Base-by-base conservation (phyloP, 2,329 filamentous ascomycete genomes). In the Mycosphaerella sp. region DNA sequence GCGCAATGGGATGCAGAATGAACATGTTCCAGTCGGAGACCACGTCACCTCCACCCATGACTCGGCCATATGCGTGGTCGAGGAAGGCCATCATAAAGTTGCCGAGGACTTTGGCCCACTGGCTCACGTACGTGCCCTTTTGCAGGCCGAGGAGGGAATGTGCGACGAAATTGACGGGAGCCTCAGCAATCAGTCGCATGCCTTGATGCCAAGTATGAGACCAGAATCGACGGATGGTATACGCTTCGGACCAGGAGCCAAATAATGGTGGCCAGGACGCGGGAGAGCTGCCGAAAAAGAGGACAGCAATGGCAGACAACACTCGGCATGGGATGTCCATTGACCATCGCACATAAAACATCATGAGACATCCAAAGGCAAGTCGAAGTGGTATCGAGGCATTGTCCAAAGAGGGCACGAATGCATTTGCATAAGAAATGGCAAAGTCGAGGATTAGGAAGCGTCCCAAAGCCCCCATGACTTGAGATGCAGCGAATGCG, bases 121-220 rank as follows among this genome's bases (percentile, higher is more conserved):
- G 14, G 34, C 32, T 48, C 6, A 26, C 10, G 40, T 36, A 39
- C 9, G 46, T 11, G 46, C 46, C 46, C 31, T 26, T 36, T 12
- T 9, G 36, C 12, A 48, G 32, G 17, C 11, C 34, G 12, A 48
- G 32, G 9, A 39, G 4, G 17, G n/a, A 12, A 14, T 48, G 31
- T 32, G 21, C 46, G 39, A 41, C 6, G 23, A 23, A 48, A 8
- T 48, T n/a, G n/a, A 48, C 36, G 10, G 46, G 46, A 26, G 46
- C n/a, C 29, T 48, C 46, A 14, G 46, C 46, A 11, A 48, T 17
- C 4, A 48, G 36, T 9, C 46, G 46, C 46, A 48, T 48, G 32
- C 46, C 46, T 31, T 48, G 46, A 40, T 48, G 46, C 46, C 46
- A 48, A 34, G 46, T 48, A 14, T 48, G 46, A 23, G 46, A 48